Evolutionary conservation across 305 asterid genomes (phyloP).

Genomic region (Petunia hybrid): DNA sequence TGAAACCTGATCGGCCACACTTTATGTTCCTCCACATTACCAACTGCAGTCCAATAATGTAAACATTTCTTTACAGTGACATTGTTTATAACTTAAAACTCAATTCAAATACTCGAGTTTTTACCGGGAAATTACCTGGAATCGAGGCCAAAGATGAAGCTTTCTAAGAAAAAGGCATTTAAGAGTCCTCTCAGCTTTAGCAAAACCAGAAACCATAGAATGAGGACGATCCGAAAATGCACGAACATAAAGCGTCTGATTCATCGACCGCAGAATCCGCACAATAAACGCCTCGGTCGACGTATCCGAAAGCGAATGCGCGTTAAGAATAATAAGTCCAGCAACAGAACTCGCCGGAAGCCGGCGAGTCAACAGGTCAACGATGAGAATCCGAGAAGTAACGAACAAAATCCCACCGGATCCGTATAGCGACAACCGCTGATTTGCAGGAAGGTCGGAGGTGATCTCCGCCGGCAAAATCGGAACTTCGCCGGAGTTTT

Average conservation of each 20-base stretch:
- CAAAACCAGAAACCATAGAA: constrained; percentile 88
- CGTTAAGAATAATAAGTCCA: constrained; percentile 83
- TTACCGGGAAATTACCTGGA: constrained; percentile 59
- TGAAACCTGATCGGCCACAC: too few species aligned
- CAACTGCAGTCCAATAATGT: too few species aligned
- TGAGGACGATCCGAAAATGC: constrained; percentile 93
- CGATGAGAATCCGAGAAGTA: constrained; percentile 89
- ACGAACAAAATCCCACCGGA: constrained; percentile 75
- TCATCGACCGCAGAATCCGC: constrained; percentile 69
- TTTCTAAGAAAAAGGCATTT: constrained; percentile 84
- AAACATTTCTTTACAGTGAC: too few species aligned
- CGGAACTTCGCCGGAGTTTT: constrained; percentile 34
- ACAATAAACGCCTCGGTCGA: constrained; percentile 95
- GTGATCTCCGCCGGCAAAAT: constrained; percentile 65
- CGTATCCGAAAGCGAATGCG: constrained; percentile 80
- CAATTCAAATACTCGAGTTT: neutral
- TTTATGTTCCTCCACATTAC: too few species aligned
- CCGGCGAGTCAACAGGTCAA: constrained; percentile 83
- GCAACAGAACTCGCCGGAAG: constrained; percentile 71
- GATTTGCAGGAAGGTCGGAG: constrained; percentile 68
- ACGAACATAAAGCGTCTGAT: constrained; percentile 70
- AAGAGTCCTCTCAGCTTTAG: constrained; percentile 86
- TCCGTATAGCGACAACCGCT: constrained; percentile 73
- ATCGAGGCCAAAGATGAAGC: constrained; percentile 97
- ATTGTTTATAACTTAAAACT: too few species aligned